Evolutionary conservation across 495 filamentous ascomycete genomes (phyloP).

Genomic region (Hypoxylon crocopeplum): DNA sequence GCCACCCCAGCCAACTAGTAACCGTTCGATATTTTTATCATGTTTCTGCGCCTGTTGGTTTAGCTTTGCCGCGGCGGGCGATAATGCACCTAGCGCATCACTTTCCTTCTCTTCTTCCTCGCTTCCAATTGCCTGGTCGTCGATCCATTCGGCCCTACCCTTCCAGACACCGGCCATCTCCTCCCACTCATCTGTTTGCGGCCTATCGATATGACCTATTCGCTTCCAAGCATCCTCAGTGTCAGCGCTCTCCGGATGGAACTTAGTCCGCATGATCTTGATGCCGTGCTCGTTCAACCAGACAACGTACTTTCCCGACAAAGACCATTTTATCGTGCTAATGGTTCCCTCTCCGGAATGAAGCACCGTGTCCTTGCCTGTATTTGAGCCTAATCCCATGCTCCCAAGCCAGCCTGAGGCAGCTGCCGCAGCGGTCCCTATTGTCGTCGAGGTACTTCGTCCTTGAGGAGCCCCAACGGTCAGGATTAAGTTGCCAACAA

Average conservation of each 20-base stretch:
- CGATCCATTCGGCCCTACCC: conserved; percentile 88
- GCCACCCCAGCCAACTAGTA: conserved; percentile 93
- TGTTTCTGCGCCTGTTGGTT: conserved; percentile 52
- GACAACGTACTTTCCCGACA: conserved; percentile 86
- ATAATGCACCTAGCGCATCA: conserved; percentile 33
- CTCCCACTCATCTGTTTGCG: conserved; percentile 81
- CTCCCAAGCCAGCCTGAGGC: conserved; percentile 91
- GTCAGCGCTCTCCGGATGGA: conserved; percentile 79
- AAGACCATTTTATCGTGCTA: conserved; percentile 88
- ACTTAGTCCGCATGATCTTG: conserved; percentile 93
- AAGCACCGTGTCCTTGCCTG: conserved; percentile 84
- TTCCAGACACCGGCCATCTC: conserved; percentile 97
- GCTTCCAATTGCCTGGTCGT: conserved; percentile 74
- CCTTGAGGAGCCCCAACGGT: conserved; percentile 82
- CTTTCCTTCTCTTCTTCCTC: conserved; percentile 55
- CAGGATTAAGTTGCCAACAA: conserved; percentile 88
- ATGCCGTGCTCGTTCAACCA: conserved; percentile 97
- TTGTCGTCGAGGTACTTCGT: conserved; percentile 79
- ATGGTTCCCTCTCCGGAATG: conserved; percentile 94
- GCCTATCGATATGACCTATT: conserved; percentile 89
- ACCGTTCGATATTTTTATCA: conserved; percentile 68
- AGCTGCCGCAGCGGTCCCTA: conserved; percentile 76
- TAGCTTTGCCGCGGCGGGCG: conserved; percentile 55
- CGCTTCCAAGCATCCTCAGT: conserved; percentile 90
- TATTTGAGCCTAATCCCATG: conserved; percentile 77